Conservation (phyloP, 1,139 yeast species). For the Groenewaldozyma auringiensis region DNA sequence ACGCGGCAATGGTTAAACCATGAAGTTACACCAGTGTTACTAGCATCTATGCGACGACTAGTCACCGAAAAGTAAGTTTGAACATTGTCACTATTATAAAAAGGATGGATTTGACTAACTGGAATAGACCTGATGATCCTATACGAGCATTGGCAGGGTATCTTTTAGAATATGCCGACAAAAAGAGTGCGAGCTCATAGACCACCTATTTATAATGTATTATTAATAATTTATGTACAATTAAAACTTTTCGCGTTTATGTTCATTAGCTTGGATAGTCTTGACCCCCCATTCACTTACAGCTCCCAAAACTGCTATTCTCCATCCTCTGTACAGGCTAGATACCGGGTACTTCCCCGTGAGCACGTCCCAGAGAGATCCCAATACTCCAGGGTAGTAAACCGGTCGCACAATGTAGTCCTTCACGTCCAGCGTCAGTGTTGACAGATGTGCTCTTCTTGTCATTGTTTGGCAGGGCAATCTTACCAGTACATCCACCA, state of each 20-base stretch:
- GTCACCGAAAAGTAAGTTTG: conserved; percentile 39
- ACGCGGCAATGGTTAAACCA: conserved; percentile 70
- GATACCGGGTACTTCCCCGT: conserved; percentile 36
- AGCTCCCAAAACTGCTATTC: conserved; percentile 71
- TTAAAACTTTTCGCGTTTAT: conserved; percentile 28
- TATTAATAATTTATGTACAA: conserved; percentile 16
- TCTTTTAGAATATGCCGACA: conserved; percentile 37
- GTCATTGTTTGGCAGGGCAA: conserved; percentile 83
- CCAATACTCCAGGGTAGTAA: conserved; percentile 43
- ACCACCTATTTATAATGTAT: background rate
- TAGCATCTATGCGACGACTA: conserved; percentile 57
- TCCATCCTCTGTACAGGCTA: conserved; percentile 81
- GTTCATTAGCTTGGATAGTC: conserved; percentile 46
- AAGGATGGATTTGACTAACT: conserved; percentile 2
- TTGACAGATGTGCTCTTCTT: conserved; percentile 73
- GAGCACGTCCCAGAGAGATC: conserved; percentile 43
- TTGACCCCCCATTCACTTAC: conserved; percentile 80
- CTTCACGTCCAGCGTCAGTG: conserved; percentile 33
- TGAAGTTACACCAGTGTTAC: conserved; percentile 56
- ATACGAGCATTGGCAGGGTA: conserved; percentile 62
- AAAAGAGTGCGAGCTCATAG: background rate
- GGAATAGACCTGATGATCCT: conserved; percentile 54
- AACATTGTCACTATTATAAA: background rate
- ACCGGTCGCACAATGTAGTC: conserved; percentile 30
- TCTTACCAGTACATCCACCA: conserved; percentile 62